These are phyloP conservation scores for Curvularia spicifera DNA, from an alignment of 2,329 filamentous ascomycete genomes.

Conservation along the genomic window DNA sequence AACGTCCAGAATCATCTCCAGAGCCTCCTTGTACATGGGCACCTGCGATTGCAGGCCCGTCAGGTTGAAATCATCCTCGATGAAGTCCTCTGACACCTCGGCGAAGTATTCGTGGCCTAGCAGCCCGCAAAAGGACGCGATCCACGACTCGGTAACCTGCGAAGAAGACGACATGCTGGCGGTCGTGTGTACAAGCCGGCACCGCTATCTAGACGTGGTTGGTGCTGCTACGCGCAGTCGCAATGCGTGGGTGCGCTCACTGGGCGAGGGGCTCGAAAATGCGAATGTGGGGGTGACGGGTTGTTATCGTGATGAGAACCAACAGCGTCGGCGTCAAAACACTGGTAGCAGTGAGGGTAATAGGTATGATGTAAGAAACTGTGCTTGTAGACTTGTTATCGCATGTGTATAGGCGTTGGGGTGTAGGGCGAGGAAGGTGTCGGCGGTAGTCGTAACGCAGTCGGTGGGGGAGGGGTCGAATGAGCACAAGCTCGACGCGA, in stretches of 20 bases:
- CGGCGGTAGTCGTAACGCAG: slow-evolving; percentile 19
- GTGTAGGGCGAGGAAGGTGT: slow-evolving; percentile 14
- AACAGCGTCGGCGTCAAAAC: slow-evolving; percentile 3
- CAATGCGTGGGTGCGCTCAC: slow-evolving; percentile 24
- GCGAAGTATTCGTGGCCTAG: slow-evolving; percentile 99
- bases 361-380: slow-evolving; percentile 17
- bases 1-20: slow-evolving; percentile 99
- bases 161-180: slow-evolving; percentile 62
- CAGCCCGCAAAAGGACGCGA: slow-evolving; percentile 93
- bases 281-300: slow-evolving; percentile 34
- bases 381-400: slow-evolving; percentile 28
- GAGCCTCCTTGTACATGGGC: slow-evolving; percentile 97
- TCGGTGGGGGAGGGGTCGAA: slow-evolving; percentile 25
- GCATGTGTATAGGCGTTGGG: slow-evolving; percentile 22
- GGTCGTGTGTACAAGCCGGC: slow-evolving; percentile 7
- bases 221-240: slow-evolving; percentile 29
- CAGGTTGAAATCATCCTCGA: slow-evolving; percentile 99
- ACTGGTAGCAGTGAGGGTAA: neutral
- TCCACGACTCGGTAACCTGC: slow-evolving; percentile 84
- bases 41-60: slow-evolving; percentile 95
- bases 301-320: slow-evolving; percentile 10
- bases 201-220: slow-evolving; percentile 26
- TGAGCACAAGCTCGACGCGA: slow-evolving; percentile 17
- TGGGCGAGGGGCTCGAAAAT: slow-evolving; percentile 39
- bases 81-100: slow-evolving; percentile 98